A percentile compares a stretch with the other conserved stretches of the same genome.
Conservation (phyloP, 768 basidiomycete genomes). For the Roridomyces roridus region DNA sequence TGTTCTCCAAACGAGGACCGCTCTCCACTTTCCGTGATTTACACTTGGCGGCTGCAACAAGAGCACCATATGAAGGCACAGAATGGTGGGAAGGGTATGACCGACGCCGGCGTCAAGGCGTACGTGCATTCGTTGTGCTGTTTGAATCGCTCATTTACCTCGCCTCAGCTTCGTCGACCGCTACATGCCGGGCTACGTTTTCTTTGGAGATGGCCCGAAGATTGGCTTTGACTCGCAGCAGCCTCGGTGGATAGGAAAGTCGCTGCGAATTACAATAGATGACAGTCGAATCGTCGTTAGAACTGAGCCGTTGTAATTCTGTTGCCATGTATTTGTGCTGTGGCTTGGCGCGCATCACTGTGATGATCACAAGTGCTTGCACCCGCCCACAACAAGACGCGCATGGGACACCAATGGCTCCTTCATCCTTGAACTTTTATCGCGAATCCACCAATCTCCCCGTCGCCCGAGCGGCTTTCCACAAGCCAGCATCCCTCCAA, state of each 20-base stretch:
- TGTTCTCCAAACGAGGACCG: constrained; percentile 27
- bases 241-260: constrained; percentile 17
- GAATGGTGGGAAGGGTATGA: constrained; percentile 91
- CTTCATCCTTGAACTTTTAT: constrained; percentile 11
- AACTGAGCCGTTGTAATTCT: background rate
- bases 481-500: constrained; percentile 11
- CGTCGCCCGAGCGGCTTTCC: constrained; percentile 7
- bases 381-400: background rate
- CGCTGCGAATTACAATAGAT: constrained; percentile 6
- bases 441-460: constrained; percentile 5
- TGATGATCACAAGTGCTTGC: too few species aligned
- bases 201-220: constrained; percentile 71
- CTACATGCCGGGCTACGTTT: constrained; percentile 93
- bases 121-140: constrained; percentile 37
- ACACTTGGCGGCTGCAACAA: constrained; percentile 89
- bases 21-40: constrained; percentile 59
- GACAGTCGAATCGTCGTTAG: constrained; percentile 14
- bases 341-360: too few species aligned
- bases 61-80: constrained; percentile 86
- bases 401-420: constrained; percentile 2
- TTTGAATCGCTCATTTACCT: background rate
- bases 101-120: constrained; percentile 75
- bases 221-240: constrained; percentile 17
- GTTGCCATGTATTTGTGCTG: constrained; percentile 14
- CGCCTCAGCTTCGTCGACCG: constrained; percentile 80